Evolutionary conservation across 2,329 filamentous ascomycete genomes (phyloP).

Genomic region (Penicillium sp.): DNA sequence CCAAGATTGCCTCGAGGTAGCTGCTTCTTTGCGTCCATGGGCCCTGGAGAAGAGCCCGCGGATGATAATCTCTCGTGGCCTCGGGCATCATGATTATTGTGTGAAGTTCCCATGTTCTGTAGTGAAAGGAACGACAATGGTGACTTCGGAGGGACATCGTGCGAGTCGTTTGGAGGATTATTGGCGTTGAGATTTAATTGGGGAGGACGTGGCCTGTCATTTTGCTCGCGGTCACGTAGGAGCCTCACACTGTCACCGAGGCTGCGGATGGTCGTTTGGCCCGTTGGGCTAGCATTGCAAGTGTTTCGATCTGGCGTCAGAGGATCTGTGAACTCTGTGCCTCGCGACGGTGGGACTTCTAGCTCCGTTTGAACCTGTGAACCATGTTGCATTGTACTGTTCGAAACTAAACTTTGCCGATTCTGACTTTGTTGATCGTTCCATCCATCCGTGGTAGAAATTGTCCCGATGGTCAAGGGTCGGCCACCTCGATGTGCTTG

Average conservation of each 20-base stretch:
- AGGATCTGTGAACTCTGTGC: constrained; percentile 73
- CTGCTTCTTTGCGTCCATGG: constrained; percentile 46
- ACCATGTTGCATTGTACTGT: constrained; percentile 41
- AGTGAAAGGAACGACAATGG: constrained; percentile 67
- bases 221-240: constrained; percentile 52
- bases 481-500: constrained; percentile 75
- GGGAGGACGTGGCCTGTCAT: constrained; percentile 25
- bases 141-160: constrained; percentile 60
- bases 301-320: constrained; percentile 65
- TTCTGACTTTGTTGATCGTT: constrained; percentile 45
- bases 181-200: constrained; percentile 56
- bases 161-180: constrained; percentile 50
- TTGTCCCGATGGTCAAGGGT: constrained; percentile 35
- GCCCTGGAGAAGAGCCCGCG: constrained; percentile 65
- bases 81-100: constrained; percentile 52
- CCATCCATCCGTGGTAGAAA: constrained; percentile 38
- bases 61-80: constrained; percentile 82
- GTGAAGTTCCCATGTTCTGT: constrained; percentile 47
- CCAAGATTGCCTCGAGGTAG: constrained; percentile 45
- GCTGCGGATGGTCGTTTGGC: constrained; percentile 54
- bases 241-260: constrained; percentile 73
- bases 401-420: constrained; percentile 55
- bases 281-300: constrained; percentile 67
- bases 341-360: constrained; percentile 64
- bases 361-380: constrained; percentile 36